Conservation (phyloP, 2,329 filamentous ascomycete genomes). For the Aspergillus versicolor region DNA sequence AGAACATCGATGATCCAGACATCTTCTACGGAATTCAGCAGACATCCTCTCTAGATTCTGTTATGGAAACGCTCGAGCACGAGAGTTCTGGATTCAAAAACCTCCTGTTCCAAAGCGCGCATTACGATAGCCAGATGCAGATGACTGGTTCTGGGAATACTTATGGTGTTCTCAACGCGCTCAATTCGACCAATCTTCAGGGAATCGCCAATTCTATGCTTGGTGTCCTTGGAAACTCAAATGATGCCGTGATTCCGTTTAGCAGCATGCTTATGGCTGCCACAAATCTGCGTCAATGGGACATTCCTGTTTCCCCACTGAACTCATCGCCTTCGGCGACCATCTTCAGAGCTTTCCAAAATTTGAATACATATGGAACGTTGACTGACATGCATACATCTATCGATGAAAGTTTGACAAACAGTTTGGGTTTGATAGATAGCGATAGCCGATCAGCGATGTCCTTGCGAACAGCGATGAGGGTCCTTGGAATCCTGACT, state of each 20-base stretch:
- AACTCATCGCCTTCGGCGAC: conserved; percentile 65
- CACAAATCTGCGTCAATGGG: conserved; percentile 85
- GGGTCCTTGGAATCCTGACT: conserved; percentile 67
- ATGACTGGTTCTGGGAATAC: conserved; percentile 59
- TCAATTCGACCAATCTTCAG: conserved; percentile 78
- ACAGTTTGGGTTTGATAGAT: conserved; percentile 43
- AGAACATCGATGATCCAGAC: conserved; percentile 92
- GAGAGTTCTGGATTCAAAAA: conserved; percentile 85
- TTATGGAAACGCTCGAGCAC: conserved; percentile 81
- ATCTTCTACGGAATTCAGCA: conserved; percentile 90
- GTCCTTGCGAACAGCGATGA: conserved; percentile 59
- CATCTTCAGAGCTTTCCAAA: conserved; percentile 78
- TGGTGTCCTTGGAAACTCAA: conserved; percentile 57
- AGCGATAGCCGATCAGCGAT: conserved; percentile 37
- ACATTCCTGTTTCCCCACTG: conserved; percentile 70
- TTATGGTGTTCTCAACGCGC: conserved; percentile 69
- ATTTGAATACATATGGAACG: conserved; percentile 66
- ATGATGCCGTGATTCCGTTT: conserved; percentile 50
- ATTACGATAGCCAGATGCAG: conserved; percentile 81
- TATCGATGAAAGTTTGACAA: conserved; percentile 62
- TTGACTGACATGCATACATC: conserved; percentile 53
- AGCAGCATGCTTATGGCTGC: conserved; percentile 78
- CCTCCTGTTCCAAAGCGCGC: conserved; percentile 84
- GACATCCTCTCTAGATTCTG: conserved; percentile 70
- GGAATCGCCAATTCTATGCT: conserved; percentile 82